These are phyloP conservation scores for Melaleuca alternifolia DNA, from an alignment of 345 rosid species.

Conservation along the genomic window DNA sequence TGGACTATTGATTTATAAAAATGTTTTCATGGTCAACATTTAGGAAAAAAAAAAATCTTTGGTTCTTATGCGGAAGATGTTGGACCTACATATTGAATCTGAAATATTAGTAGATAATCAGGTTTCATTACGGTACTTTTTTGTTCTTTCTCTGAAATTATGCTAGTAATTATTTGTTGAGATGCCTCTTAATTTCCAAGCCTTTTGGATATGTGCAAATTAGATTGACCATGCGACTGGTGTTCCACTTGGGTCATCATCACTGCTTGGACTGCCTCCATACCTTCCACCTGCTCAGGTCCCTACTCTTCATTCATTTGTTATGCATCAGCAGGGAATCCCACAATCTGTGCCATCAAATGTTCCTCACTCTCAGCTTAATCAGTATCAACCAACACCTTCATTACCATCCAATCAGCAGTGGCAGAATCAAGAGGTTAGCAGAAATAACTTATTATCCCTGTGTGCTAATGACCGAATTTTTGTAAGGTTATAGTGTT, in stretches of 20 bases:
- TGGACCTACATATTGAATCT: background rate
- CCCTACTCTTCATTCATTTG: slow-evolving; percentile 60
- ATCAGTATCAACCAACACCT: slow-evolving; percentile 44
- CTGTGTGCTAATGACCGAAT: background rate
- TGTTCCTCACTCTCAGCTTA: slow-evolving; percentile 46
- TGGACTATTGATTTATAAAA: background rate
- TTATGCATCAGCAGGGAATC: slow-evolving; percentile 68
- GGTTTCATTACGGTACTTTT: background rate
- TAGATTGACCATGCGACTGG: slow-evolving; percentile 43
- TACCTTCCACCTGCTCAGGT: slow-evolving; percentile 74
- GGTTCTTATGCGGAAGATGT: background rate
- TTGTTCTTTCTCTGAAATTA: background rate
- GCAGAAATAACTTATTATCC: background rate
- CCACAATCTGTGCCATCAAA: slow-evolving; percentile 58
- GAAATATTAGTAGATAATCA: background rate
- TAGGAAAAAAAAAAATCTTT: background rate
- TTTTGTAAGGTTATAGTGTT: background rate
- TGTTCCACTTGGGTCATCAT: slow-evolving; percentile 39
- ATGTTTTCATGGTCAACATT: background rate
- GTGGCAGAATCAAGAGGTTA: slow-evolving; percentile 74
- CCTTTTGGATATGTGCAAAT: background rate
- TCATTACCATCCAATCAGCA: slow-evolving; percentile 36
- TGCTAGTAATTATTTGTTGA: background rate
- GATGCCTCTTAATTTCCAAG: background rate
- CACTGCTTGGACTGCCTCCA: slow-evolving; percentile 53